These are phyloP conservation scores for Sporothrix curviconia DNA, from an alignment of 2,329 filamentous ascomycete genomes.

Conservation along the genomic window DNA sequence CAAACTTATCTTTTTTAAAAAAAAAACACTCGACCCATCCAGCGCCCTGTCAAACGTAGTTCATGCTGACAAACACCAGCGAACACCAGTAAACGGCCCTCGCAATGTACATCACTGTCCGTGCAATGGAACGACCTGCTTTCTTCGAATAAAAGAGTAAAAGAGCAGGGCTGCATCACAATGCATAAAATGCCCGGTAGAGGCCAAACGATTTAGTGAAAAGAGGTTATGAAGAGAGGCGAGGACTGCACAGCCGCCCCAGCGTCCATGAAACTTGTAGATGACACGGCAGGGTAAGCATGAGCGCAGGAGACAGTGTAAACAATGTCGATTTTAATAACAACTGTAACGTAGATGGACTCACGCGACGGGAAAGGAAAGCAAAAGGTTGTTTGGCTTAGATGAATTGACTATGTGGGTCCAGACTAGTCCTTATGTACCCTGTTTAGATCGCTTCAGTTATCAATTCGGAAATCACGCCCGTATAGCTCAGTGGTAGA, in stretches of 20 bases:
- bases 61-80: no score
- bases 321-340: no score
- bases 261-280: neutral
- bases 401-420: neutral
- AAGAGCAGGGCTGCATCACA: no score
- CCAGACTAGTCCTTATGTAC: neutral
- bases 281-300: no score
- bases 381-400: no score
- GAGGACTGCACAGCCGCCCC: neutral
- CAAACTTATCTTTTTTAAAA: no score
- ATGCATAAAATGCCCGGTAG: neutral
- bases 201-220: neutral
- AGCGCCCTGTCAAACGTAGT: no score
- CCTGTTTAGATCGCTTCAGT: neutral
- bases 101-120: neutral
- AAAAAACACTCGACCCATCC: no score
- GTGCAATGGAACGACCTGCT: neutral
- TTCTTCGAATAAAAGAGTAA: no score
- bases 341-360: no score
- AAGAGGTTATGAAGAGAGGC: neutral
- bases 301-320: neutral
- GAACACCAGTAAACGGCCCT: neutral
- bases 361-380: no score
- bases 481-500: conserved; percentile 22
- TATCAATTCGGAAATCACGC: conserved; percentile 4